Percentiles rank a stretch among this genome's conserved stretches.
Conservation (phyloP, 1,284 basidiomycete species). For the Moesziomyces aphidis region DNA sequence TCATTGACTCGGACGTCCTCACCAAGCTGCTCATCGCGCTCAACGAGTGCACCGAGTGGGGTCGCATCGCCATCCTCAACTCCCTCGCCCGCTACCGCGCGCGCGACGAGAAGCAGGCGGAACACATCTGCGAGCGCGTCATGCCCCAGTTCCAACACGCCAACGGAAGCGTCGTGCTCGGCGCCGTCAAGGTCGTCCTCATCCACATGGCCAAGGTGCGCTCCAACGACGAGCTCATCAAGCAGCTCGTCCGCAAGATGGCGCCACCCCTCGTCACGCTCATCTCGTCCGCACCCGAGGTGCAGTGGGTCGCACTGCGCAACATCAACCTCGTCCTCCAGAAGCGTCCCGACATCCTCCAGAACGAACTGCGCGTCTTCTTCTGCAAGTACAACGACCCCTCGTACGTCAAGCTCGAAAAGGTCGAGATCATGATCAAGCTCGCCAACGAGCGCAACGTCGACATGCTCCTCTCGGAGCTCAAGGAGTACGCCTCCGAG, state of each 20-base stretch:
- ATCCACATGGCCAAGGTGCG: slow-evolving; percentile 71
- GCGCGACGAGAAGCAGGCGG: slow-evolving; percentile 85
- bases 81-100: slow-evolving; percentile 86
- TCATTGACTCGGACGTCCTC: slow-evolving; percentile 82
- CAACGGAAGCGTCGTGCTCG: slow-evolving; percentile 92
- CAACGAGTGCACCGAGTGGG: slow-evolving; percentile 99
- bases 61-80: slow-evolving; percentile 89
- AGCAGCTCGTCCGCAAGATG: slow-evolving; percentile 93
- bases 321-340: slow-evolving; percentile 97
- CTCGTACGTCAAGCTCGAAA: slow-evolving; percentile 96
- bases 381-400: slow-evolving; percentile 99
- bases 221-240: slow-evolving; percentile 84
- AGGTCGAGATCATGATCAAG: slow-evolving; percentile 97
- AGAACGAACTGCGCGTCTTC: slow-evolving; percentile 97
- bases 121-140: slow-evolving; percentile 98
- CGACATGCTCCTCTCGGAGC: slow-evolving; percentile 90
- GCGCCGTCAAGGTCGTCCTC: slow-evolving; percentile 97
- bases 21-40: slow-evolving; percentile 92
- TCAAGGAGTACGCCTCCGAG: slow-evolving; percentile 98
- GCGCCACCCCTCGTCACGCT: slow-evolving; percentile 86
- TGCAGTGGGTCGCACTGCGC: slow-evolving; percentile 96
- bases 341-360: slow-evolving; percentile 86
- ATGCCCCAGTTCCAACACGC: slow-evolving; percentile 98
- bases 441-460: slow-evolving; percentile 92
- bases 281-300: slow-evolving; percentile 74